Base-by-base conservation (phyloP, 2,329 filamentous ascomycete genomes). In the Aspergillus sp. region DNA sequence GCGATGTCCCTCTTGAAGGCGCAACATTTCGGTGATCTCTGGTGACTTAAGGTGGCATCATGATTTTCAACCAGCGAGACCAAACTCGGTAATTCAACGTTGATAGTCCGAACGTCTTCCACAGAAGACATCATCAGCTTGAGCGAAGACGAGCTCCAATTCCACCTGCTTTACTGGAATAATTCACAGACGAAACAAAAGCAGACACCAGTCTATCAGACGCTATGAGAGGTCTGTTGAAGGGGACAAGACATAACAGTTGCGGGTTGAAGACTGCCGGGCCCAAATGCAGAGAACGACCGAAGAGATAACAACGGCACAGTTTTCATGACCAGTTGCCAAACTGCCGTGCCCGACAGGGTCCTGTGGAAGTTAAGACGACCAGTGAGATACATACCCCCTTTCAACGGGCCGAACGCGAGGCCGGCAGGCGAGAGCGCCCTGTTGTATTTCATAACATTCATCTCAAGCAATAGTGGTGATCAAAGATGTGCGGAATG, bases 131-230 rank as follows among this genome's bases (percentile, higher is more conserved):
- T 22, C 43, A 53, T 53, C 11, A 23, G 15, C 13, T 38, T 49
- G 19, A 22, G 31, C 25, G 45, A 47, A n/a, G 19, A 23, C 19
- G n/a, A 43, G 30, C 4, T 48, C 28, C 23, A 50, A 47, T 52
- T 15, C 47, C 54, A 46, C 23, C 45, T 45, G 51, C 49, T 61
- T 61, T 61, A 61, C 59, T 54, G 50, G 46, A 43, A 43, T 23
- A 51, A 43, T 57, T 61, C 54, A 54, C 46, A 50, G 54, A 61
- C 47, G 15, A 38, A 56, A 38, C 15, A 54, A 47, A 54, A 58
- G 54, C 49, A 61, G 45, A 45, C 28, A 49, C 54, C 54, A 31
- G 19, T 41, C 34, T 50, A 48, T 17, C 43, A 53, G 30, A 43
- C 38, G 56, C 41, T 30, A 17, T 48, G 45, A 49, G 8, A 54